phyloP scores from a whole-genome alignment of 2,329 filamentous ascomycete genomes.

The Exophiala calicioides region DNA sequence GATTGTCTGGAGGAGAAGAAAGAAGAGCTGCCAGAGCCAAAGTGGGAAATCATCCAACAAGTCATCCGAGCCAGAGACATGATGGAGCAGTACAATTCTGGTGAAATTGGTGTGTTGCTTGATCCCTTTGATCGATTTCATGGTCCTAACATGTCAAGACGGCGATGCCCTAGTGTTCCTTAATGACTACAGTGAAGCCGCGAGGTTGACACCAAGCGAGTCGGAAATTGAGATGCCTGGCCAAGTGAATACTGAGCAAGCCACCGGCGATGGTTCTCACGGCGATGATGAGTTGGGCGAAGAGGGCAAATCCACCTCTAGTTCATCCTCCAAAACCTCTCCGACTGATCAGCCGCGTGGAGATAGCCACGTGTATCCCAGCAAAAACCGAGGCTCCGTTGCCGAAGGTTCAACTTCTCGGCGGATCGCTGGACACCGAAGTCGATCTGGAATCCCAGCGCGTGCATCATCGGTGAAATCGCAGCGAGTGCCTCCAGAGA shows the following conservation, averaged over 20 bases:
- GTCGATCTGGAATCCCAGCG: conserved; percentile 1
- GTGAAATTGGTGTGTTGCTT: conserved; percentile 26
- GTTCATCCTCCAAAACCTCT: conserved; percentile 12
- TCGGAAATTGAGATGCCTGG: conserved; percentile 13
- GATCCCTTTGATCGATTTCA: not conserved
- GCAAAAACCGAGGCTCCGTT: conserved; percentile 6
- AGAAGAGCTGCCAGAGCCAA: conserved; percentile 23
- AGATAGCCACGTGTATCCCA: conserved; percentile 1
- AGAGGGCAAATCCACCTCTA: conserved; percentile 10
- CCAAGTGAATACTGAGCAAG: not conserved
- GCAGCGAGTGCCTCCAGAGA: conserved; percentile 4
- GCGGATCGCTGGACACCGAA: conserved; percentile 1
- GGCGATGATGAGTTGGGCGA: conserved; percentile 6
- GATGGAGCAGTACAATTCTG: conserved; percentile 28
- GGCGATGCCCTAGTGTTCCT: conserved; percentile 26
- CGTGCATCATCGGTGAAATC: conserved; percentile 3
- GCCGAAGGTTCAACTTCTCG: not conserved
- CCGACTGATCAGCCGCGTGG: conserved; percentile 6
- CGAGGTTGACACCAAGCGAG: conserved; percentile 10
- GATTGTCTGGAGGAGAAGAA: conserved; percentile 28
- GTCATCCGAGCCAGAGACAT: conserved; percentile 25
- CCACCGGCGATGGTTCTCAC: conserved; percentile 7
- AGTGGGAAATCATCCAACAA: conserved; percentile 27
- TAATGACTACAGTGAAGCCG: conserved; percentile 14
- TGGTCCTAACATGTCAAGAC: conserved; percentile 19